Base-by-base conservation (phyloP, 2,329 filamentous ascomycete genomes). In the Alternaria brassicae region DNA sequence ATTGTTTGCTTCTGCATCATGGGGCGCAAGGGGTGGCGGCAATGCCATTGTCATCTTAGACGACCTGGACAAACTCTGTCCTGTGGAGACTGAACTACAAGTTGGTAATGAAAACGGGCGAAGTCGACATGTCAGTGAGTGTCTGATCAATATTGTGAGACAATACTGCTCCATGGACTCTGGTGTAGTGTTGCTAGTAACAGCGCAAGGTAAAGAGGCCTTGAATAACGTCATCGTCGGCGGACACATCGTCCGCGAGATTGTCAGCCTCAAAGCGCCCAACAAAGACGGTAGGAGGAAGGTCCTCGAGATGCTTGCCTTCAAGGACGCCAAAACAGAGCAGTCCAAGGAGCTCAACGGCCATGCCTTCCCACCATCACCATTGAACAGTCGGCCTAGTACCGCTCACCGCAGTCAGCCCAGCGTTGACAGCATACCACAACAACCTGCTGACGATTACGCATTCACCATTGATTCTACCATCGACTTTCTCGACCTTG, bases 101-200 rank as follows among this genome's bases (percentile, higher is more conserved):
- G 91, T 96, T 4, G 92, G 92, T 62, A 93, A 93, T 60, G 93
- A 98, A 68, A 98, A 99, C 72, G 92, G 92, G 17, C 87, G 94
- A 63, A 98, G 93, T 75, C 88, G 93, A 32, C 93, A 98, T 70
- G 88, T 97, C 57, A 97, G 93, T 73, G 95, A 99, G 77, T 88
- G 92, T 0, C 85, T 99, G 5, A 91, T 91, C 73, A 88, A 90
- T 1, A 88, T 95, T 65, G 91, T 94, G 0, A 87, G 89, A 56
- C 91, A 97, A 72, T 93, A 94, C 74, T 97, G 93, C 74, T 88
- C 87, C 0, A 85, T 87, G 62, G 89, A 92, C 60, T 92, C 89
- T 62, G 89, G 90, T 2, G 91, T 99, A 13, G 91, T 97, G 4
- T 79, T 99, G 52, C 83, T 99, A 9, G 93, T 92, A 4, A 98